Evolutionary conservation across 1,284 basidiomycete species (phyloP).

Genomic region (Apiotrichum sp.): DNA sequence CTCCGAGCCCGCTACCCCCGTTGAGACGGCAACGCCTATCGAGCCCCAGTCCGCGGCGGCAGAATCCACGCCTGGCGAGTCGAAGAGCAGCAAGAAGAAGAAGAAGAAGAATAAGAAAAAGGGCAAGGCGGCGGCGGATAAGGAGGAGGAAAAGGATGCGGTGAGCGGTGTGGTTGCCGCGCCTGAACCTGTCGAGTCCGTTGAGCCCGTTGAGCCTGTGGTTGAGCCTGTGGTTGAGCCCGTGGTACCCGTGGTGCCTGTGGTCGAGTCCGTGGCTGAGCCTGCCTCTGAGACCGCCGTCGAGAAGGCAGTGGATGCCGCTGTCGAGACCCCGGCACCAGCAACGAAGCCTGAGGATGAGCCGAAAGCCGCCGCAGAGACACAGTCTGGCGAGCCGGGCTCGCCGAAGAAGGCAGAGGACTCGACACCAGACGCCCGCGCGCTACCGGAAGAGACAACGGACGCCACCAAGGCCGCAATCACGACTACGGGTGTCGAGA

Average conservation of each 20-base stretch:
- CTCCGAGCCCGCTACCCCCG: not conserved
- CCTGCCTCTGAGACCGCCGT: too few relatives aligned
- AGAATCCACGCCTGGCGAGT: not conserved
- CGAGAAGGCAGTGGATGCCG: not conserved
- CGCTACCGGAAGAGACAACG: not conserved
- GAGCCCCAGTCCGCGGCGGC: not conserved
- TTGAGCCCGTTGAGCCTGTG: not conserved
- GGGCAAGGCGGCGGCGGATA: constrained; percentile 3
- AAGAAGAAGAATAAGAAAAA: constrained; percentile 12
- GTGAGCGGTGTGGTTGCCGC: not conserved
- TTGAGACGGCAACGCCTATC: not conserved
- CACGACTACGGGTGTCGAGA: not conserved
- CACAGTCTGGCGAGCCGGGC: not conserved
- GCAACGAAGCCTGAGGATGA: not conserved
- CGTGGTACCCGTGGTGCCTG: not conserved
- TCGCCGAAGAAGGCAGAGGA: not conserved
- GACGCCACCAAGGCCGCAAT: not conserved
- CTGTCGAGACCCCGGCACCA: not conserved
- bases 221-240: not conserved
- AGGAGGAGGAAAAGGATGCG: not conserved
- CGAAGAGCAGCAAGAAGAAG: not conserved
- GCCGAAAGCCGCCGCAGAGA: not conserved
- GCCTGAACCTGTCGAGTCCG: not conserved
- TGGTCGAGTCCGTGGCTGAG: not conserved
- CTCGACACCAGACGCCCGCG: not conserved